phyloP scores from a whole-genome alignment of 208 protist species.

The Wallacemonas sp. region DNA sequence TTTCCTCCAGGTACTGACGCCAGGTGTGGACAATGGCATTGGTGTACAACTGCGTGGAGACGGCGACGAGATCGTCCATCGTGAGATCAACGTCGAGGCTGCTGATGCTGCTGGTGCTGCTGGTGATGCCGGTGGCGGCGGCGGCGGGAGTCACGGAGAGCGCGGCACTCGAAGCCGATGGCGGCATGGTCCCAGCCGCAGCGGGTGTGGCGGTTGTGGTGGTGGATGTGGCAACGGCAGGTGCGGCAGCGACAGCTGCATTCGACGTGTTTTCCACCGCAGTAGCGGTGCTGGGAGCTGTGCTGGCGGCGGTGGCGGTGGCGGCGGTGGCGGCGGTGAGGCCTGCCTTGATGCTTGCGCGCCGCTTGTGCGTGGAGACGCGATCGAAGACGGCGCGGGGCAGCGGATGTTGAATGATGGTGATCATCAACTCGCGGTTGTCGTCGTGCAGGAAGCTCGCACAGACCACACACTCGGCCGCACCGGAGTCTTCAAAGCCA shows the following conservation, averaged over 20 bases:
- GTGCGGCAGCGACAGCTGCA: not conserved
- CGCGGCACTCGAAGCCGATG: not conserved
- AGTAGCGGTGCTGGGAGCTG: not conserved
- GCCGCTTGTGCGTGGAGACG: conserved; percentile 26
- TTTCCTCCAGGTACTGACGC: conserved; percentile 7
- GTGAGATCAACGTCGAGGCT: not conserved
- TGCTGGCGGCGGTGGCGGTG: conserved; percentile 7
- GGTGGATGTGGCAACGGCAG: not conserved
- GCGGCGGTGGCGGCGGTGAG: not conserved
- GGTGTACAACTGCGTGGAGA: conserved; percentile 2
- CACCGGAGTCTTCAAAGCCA: conserved; percentile 21
- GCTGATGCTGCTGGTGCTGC: too few species aligned
- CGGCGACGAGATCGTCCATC: conserved; percentile 10
- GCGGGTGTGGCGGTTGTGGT: not conserved
- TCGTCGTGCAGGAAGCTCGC: conserved; percentile 76
- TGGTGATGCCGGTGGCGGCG: too few species aligned
- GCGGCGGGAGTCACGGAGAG: not conserved
- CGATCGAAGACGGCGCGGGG: conserved; percentile 27
- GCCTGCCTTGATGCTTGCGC: conserved; percentile 1
- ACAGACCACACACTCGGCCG: conserved; percentile 66
- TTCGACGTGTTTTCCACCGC: not conserved
- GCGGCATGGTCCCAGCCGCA: not conserved
- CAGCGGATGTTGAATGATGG: conserved; percentile 72
- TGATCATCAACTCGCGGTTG: conserved; percentile 77
- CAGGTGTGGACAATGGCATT: conserved; percentile 1